phyloP scores from a whole-genome alignment of 129 eudicot species.

The Helichrysum umbraculigerum region DNA sequence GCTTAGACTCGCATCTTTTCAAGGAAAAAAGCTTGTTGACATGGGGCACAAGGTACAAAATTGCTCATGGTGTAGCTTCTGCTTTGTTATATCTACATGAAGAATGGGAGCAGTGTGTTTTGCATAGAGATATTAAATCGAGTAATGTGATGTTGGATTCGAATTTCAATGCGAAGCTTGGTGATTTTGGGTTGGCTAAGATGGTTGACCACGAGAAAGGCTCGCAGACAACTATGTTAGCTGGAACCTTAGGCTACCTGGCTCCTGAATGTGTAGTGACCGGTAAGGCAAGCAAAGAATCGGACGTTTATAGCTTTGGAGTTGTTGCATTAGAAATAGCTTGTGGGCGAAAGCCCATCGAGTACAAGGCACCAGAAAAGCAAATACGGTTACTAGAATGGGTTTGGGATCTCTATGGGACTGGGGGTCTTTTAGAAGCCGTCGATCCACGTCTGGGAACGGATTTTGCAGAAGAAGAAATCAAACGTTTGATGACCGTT shows the following conservation, averaged over 20 bases:
- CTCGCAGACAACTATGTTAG: neutral
- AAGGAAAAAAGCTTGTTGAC: conserved; percentile 1
- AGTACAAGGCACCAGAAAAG: neutral
- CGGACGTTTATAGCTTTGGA: neutral
- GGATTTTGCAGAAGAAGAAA: neutral
- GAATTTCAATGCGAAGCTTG: conserved; percentile 5
- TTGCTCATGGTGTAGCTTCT: neutral
- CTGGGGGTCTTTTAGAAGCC: neutral
- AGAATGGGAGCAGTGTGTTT: conserved; percentile 15
- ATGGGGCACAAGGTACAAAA: conserved; percentile 9
- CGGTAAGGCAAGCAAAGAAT: conserved; percentile 3
- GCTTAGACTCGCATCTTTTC: conserved; percentile 11
- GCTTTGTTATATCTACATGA: conserved; percentile 1
- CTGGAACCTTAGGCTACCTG: neutral
- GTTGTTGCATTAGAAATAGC: conserved; percentile 2
- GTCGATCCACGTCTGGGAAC: neutral
- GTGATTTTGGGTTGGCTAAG: conserved; percentile 14
- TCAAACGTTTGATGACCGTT: neutral
- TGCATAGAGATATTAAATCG: neutral
- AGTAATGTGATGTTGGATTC: conserved; percentile 10
- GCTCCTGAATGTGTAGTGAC: conserved; percentile 14
- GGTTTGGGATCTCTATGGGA: neutral
- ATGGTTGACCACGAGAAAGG: conserved; percentile 10
- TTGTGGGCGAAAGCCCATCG: neutral
- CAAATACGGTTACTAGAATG: neutral